Evolutionary conservation across 805 yeast species (phyloP), one percentile per base, ranked within the genome.

Genomic region (Yarrowia hollandica): DNA sequence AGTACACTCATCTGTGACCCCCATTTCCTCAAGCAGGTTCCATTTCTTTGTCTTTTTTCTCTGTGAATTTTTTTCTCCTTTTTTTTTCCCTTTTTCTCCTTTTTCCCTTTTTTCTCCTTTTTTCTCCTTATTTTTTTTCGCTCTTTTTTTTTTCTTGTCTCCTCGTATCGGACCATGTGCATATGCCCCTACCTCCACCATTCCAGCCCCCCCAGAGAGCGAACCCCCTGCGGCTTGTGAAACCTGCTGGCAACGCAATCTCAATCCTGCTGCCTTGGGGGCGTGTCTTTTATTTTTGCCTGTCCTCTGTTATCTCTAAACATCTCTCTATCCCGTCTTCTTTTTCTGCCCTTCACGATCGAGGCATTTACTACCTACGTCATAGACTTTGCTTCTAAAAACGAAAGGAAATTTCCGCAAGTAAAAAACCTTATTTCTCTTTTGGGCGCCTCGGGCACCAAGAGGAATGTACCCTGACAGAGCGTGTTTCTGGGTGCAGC

Each of bases 311-410:
- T n/a, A n/a, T n/a, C 30, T 26, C 30, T 6, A 26, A 26, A 26
- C 30, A 10, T 12, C 12, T 26, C 7, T 3, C 4, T 4, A 10
- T 6, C 30, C 9, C 30, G 12, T 6, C 30, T 10, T 4, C 7
- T 6, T 2, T 12, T 26, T 4, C 30, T 10, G 30, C 30, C 9
- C 30, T 6, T 26, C 30, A n/a, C 30, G 30, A 7, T 14, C 35
- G 52, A 18, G 52, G 52, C 52, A 44, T 44, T 41, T 41, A 28
- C 35, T 44, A 44, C 52, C 35, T 44, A 44, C 52, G 52, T 44
- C 52, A 41, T 41, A 44, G 52, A 12, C 52, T 44, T 44, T 28
- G 52, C 52, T 44, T 28, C 35, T 19, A 28, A 42, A 41, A 14
- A n/a, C n/a, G n/a, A 34, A 28, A 25, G 22, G 50, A 42, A 42